These are phyloP conservation scores for Mucor velutinosus DNA, from an alignment of 371 early-diverging fungal genomes.

Conservation along the genomic window DNA sequence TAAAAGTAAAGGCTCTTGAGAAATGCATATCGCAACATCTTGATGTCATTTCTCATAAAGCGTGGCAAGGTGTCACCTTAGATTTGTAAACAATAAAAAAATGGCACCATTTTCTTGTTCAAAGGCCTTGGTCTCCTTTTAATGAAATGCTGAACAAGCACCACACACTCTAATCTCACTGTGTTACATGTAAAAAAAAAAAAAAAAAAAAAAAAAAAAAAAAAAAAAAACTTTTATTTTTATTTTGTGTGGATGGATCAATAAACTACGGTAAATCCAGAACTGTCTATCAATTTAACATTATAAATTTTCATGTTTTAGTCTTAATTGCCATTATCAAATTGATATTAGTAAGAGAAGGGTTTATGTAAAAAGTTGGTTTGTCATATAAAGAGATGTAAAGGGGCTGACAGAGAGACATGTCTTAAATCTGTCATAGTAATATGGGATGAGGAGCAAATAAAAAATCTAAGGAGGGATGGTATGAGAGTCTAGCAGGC, in stretches of 20 bases:
- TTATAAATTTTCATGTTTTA: not conserved
- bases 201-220: too few relatives aligned
- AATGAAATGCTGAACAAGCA: not conserved
- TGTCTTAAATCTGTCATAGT: not conserved
- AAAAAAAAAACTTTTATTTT: too few relatives aligned
- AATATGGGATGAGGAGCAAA: not conserved
- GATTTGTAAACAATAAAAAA: not conserved
- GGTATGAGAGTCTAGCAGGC: not conserved
- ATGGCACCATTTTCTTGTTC: not conserved
- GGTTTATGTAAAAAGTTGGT: not conserved
- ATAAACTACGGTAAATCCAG: not conserved
- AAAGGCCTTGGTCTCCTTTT: not conserved
- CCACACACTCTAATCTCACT: not conserved
- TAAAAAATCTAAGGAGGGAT: not conserved
- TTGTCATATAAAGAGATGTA: not conserved
- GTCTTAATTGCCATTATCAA: not conserved
- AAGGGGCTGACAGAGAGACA: not conserved
- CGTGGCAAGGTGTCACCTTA: not conserved
- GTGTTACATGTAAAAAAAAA: not conserved
- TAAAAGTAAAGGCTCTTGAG: constrained; percentile 30
- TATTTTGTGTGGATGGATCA: not conserved
- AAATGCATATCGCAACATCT: not conserved
- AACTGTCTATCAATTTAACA: not conserved
- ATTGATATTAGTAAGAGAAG: not conserved
- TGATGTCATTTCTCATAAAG: not conserved